These are phyloP conservation scores for Aphanomyces cochlioides DNA, from an alignment of 352 stramenopile genomes.

Conservation along the genomic window DNA sequence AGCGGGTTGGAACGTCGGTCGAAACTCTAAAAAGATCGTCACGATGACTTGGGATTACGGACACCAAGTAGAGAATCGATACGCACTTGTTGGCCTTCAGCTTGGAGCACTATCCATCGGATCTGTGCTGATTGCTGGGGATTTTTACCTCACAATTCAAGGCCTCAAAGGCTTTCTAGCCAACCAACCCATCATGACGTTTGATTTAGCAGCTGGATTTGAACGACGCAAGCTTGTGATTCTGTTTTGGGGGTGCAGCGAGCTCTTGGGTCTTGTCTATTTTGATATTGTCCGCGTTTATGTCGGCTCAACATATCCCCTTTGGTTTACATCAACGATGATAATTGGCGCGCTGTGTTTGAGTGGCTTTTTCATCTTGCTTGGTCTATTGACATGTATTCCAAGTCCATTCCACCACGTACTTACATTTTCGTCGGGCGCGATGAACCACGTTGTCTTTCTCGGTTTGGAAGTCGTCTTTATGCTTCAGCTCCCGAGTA, in stretches of 20 bases:
- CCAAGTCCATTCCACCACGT: background rate
- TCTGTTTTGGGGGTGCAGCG: background rate
- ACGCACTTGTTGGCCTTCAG: background rate
- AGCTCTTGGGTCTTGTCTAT: background rate
- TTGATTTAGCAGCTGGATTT: background rate
- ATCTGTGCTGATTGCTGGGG: background rate
- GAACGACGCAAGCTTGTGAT: background rate
- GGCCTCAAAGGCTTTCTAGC: background rate
- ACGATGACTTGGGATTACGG: background rate
- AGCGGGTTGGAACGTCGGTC: background rate
- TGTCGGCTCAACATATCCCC: background rate
- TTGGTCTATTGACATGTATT: background rate
- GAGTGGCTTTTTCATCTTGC: background rate
- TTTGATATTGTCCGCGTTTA: background rate
- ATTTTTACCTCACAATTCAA: background rate
- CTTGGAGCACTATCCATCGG: background rate
- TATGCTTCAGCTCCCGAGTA: background rate
- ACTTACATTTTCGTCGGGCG: background rate
- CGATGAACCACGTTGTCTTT: background rate
- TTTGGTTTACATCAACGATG: background rate
- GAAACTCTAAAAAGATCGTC: background rate
- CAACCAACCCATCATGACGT: background rate
- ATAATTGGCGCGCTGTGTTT: background rate
- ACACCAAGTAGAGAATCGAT: constrained; percentile 14
- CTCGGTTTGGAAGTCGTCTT: background rate